phyloP scores from a whole-genome alignment of 1,139 yeast species.

The Debaryomycetaceae sp. region DNA sequence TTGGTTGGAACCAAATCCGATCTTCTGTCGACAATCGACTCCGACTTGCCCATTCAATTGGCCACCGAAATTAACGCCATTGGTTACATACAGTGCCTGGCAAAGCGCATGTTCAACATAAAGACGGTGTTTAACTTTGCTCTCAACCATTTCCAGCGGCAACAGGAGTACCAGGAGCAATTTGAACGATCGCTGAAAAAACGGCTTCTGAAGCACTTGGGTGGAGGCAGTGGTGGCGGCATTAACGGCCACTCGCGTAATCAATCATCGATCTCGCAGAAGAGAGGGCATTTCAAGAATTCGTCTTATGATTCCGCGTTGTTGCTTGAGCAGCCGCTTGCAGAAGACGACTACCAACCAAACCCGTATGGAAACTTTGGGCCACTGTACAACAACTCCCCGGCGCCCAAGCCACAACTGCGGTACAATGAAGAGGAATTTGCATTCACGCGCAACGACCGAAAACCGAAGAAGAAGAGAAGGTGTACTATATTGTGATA shows the following conservation, averaged over 20 bases:
- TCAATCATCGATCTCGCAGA: slow-evolving; percentile 19
- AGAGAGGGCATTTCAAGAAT: slow-evolving; percentile 35
- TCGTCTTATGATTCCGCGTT: slow-evolving; percentile 34
- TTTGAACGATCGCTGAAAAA: slow-evolving; percentile 31
- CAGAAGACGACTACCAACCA: slow-evolving; percentile 27
- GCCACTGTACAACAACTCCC: slow-evolving; percentile 6
- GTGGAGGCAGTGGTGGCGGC: slow-evolving; percentile 5
- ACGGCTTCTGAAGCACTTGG: slow-evolving; percentile 30
- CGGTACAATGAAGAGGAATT: slow-evolving; percentile 40
- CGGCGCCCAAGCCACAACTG: slow-evolving; percentile 17
- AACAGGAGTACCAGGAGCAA: slow-evolving; percentile 34
- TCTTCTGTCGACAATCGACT: slow-evolving; percentile 39
- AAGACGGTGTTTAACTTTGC: slow-evolving; percentile 62
- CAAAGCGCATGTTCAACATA: slow-evolving; percentile 65
- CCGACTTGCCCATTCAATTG: slow-evolving; percentile 48
- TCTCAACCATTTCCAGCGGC: slow-evolving; percentile 33
- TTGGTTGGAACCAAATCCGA: slow-evolving; percentile 81
- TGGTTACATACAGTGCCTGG: slow-evolving; percentile 78
- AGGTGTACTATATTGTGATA: slow-evolving; percentile 31
- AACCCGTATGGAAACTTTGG: slow-evolving; percentile 32
- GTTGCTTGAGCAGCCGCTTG: slow-evolving; percentile 36
- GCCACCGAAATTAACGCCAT: slow-evolving; percentile 69
- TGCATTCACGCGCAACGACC: slow-evolving; percentile 34
- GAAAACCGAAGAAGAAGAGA: slow-evolving; percentile 23
- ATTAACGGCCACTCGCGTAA: slow-evolving; percentile 23